phyloP scores from a whole-genome alignment of 768 basidiomycete species.

The Boletus edulis region DNA sequence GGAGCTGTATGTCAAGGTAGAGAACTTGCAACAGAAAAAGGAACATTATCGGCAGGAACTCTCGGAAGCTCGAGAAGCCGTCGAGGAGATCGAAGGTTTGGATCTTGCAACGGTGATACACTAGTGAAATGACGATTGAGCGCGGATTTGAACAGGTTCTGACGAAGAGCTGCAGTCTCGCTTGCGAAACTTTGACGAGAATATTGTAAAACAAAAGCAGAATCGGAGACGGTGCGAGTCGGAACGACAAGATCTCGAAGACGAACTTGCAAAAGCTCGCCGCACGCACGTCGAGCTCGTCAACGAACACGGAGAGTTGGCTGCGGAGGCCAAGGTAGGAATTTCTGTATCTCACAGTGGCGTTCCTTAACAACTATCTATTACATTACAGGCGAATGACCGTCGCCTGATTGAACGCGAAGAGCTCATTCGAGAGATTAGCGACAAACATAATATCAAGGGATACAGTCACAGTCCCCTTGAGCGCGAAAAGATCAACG shows the following conservation, averaged over 20 bases:
- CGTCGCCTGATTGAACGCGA: slow-evolving; percentile 70
- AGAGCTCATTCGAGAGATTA: slow-evolving; percentile 65
- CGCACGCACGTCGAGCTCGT: slow-evolving; percentile 55
- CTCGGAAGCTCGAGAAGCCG: slow-evolving; percentile 56
- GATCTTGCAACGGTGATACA: neutral
- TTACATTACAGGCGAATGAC: slow-evolving; percentile 60
- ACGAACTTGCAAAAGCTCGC: slow-evolving; percentile 50
- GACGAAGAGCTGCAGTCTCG: slow-evolving; percentile 68
- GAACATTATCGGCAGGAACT: slow-evolving; percentile 60
- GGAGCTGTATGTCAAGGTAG: slow-evolving; percentile 73
- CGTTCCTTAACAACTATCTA: neutral
- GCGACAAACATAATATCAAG: slow-evolving; percentile 64
- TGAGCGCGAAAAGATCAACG: slow-evolving; percentile 65
- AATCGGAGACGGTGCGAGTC: slow-evolving; percentile 45
- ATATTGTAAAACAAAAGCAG: slow-evolving; percentile 50
- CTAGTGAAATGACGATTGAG: neutral
- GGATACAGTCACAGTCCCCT: slow-evolving; percentile 72
- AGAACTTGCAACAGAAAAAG: slow-evolving; percentile 61
- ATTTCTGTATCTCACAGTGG: neutral
- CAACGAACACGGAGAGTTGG: slow-evolving; percentile 62
- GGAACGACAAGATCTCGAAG: slow-evolving; percentile 61
- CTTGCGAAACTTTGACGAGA: slow-evolving; percentile 56
- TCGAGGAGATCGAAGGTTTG: slow-evolving; percentile 65
- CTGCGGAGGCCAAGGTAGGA: slow-evolving; percentile 71
- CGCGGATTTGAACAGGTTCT: slow-evolving; percentile 44